These are phyloP conservation scores for Blastobotrys attinorum DNA, from an alignment of 805 yeast genomes.

Conservation along the genomic window DNA sequence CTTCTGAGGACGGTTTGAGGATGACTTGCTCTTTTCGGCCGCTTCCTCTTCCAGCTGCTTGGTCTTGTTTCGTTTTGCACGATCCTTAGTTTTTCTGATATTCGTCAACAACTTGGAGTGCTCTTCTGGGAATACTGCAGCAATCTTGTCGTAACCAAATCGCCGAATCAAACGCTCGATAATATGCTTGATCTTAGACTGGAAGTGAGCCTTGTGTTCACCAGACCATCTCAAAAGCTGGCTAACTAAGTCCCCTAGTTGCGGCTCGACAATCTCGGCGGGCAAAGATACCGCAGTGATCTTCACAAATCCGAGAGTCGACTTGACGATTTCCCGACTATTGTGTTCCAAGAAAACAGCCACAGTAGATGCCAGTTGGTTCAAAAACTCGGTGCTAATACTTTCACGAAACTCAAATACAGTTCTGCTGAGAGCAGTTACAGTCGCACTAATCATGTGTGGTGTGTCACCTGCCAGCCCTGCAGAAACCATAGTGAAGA, in stretches of 20 bases:
- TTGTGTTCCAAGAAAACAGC: slow-evolving; percentile 85
- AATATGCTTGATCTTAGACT: slow-evolving; percentile 85
- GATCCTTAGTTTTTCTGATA: slow-evolving; percentile 76
- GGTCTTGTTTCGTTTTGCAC: slow-evolving; percentile 67
- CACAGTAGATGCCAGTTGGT: slow-evolving; percentile 77
- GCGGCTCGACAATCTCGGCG: slow-evolving; percentile 59
- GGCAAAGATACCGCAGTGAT: slow-evolving; percentile 82
- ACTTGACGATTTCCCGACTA: slow-evolving; percentile 86
- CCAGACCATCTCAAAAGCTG: slow-evolving; percentile 88
- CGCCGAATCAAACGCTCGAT: slow-evolving; percentile 85
- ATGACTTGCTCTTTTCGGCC: no score
- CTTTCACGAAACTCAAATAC: slow-evolving; percentile 75
- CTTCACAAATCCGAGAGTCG: slow-evolving; percentile 90
- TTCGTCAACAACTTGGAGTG: slow-evolving; percentile 77
- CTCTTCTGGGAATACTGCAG: slow-evolving; percentile 78
- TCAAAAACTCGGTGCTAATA: slow-evolving; percentile 49
- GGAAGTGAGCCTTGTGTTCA: slow-evolving; percentile 93
- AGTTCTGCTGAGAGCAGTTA: slow-evolving; percentile 81
- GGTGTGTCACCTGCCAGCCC: slow-evolving; percentile 92
- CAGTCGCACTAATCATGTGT: slow-evolving; percentile 94
- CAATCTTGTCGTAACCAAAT: slow-evolving; percentile 83
- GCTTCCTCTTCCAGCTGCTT: slow-evolving; percentile 29
- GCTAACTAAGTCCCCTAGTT: slow-evolving; percentile 65
- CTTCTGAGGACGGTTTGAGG: neutral
- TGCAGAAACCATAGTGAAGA: slow-evolving; percentile 87